Evolutionary conservation across 2,329 filamentous ascomycete genomes (phyloP).

Genomic region (Chrysoporthe deuterocubensis): DNA sequence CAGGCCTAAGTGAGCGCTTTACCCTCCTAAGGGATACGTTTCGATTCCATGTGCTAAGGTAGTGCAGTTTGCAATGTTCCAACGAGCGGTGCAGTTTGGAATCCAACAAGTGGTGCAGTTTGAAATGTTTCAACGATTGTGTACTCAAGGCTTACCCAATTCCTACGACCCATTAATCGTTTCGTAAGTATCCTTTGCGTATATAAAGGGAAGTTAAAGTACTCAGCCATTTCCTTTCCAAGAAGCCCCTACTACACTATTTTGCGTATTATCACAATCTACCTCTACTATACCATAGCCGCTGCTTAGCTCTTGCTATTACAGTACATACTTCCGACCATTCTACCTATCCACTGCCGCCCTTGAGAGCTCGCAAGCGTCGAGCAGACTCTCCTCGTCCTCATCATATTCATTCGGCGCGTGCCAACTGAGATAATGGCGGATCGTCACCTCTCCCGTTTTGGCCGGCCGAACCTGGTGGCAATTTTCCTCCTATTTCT

Average conservation of each 20-base stretch:
- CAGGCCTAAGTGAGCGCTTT: too few relatives aligned
- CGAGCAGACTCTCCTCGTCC: not conserved
- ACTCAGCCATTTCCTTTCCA: not conserved
- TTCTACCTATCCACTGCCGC: not conserved
- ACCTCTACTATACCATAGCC: not conserved
- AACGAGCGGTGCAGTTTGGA: not conserved
- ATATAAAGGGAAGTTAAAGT: not conserved
- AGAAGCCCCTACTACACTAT: not conserved
- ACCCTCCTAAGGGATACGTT: too few relatives aligned
- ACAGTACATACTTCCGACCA: not conserved
- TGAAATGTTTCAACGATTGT: not conserved
- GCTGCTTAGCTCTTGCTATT: not conserved
- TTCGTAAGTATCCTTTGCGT: not conserved
- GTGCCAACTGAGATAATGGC: not conserved
- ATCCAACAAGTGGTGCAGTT: not conserved
- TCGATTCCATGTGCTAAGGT: too few relatives aligned
- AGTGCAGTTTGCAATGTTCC: not conserved
- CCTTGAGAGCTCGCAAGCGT: not conserved
- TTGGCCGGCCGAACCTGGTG: not conserved
- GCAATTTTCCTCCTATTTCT: constrained; percentile 8
- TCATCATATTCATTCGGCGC: not conserved
- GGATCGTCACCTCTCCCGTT: not conserved
- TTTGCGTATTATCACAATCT: not conserved
- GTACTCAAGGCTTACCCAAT: not conserved
- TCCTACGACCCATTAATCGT: not conserved